Base-by-base conservation (phyloP, 257 asterid genomes). In the Ligustrum vulgare region DNA sequence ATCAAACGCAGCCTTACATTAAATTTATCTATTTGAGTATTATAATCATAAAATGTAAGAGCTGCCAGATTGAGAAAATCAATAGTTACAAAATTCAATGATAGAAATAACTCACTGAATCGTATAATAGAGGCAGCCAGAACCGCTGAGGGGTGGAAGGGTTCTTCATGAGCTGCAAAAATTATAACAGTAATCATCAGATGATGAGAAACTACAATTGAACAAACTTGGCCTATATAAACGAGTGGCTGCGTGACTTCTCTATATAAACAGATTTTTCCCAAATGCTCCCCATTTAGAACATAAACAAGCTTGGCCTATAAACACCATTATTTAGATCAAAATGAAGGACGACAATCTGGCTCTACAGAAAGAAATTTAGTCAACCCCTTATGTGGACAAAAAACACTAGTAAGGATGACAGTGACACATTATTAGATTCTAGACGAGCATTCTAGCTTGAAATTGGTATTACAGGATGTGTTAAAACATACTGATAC, bases 111-210 rank as follows among this genome's bases (percentile, higher is more conserved):
- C 88, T 89, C 82, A 94, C 97, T 35, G 99, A 89, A 82, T 91
- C 98, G n/a, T 82, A 75, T 67, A 94, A 88, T 82, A 94, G 87
- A 74, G 91, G 96, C 75, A 94, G 87, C 98, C 97, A 94, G 74
- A 92, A 92, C 78, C 84, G 90, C 74, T 83, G 96, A 31, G 99
- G 98, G 45, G 98, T 94, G 31, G 98, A 89, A 79, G 96, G 96
- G 85, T 86, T 94, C 81, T 78, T 89, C 97, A 94, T 91, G 72
- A 94, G 97, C 99, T 92, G 98, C 83, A 83, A 65, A 80, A 78
- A 33, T 31, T 33, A 72, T 28, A 72, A 6, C 3, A 13, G 8
- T 15, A 67, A 66, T 34, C 32, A 33, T 78, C 69, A 67, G 64
- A 69, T 22, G 33, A 77, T 18, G 32, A 45, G 15, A 36, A n/a